Evolutionary conservation across 306 rosid genomes (phyloP).

Genomic region (Gynostemma pentaphyllum): DNA sequence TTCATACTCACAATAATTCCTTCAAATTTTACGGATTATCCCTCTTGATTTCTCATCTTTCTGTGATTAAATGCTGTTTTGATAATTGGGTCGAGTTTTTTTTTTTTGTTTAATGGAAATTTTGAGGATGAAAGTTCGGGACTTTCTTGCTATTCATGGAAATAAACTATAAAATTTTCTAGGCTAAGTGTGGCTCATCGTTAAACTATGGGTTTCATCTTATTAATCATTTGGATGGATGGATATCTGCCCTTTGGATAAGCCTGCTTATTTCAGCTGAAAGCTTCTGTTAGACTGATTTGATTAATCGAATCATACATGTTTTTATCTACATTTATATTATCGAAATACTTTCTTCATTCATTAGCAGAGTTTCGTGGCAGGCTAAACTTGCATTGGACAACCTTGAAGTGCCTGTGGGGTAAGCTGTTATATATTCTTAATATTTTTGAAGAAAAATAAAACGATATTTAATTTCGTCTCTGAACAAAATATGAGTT

Average conservation of each 20-base stretch:
- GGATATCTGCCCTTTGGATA: not conserved
- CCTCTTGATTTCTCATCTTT: too few species aligned
- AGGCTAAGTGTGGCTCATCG: not conserved
- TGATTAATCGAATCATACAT: not conserved
- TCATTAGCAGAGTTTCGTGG: too few species aligned
- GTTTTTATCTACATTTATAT: constrained; percentile 3
- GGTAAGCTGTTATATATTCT: constrained; percentile 30
- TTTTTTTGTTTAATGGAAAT: too few species aligned
- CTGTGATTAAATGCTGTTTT: not conserved
- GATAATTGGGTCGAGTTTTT: not conserved
- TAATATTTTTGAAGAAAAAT: not conserved
- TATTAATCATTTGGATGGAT: too few species aligned
- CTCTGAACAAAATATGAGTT: not conserved
- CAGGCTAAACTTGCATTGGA: constrained; percentile 66
- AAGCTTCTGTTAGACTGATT: not conserved
- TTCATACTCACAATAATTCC: too few species aligned
- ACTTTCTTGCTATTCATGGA: not conserved
- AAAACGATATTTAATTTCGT: not conserved
- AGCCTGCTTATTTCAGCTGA: not conserved
- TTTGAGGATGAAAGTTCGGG: not conserved
- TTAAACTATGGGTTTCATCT: too few species aligned
- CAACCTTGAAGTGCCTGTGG: constrained; percentile 83
- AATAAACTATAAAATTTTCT: not conserved
- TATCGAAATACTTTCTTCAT: not conserved
- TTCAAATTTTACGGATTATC: too few species aligned